Percentiles rank a stretch among this genome's conserved stretches.
phyloP scores from a whole-genome alignment of 495 filamentous ascomycete genomes.

The Lindgomyces ingoldianus region DNA sequence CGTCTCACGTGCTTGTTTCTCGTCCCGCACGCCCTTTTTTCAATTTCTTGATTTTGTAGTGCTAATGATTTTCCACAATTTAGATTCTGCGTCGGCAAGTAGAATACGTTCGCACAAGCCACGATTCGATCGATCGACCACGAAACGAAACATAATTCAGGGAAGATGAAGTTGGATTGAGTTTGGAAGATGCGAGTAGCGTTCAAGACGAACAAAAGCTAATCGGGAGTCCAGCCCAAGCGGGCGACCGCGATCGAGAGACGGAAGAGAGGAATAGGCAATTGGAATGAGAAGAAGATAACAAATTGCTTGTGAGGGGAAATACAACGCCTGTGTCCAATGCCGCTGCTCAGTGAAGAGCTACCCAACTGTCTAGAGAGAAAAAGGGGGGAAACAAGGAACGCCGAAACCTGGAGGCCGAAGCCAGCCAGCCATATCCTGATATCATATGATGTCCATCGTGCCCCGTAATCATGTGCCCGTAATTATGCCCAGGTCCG shows the following conservation, averaged over 20 bases:
- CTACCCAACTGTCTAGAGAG: neutral
- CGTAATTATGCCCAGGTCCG: too few relatives aligned
- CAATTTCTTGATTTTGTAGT: too few relatives aligned
- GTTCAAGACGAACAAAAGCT: neutral
- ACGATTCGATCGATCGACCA: neutral
- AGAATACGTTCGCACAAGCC: constrained; percentile 20
- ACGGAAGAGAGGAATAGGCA: neutral
- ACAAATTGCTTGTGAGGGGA: neutral
- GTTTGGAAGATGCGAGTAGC: too few relatives aligned
- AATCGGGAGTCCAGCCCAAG: neutral
- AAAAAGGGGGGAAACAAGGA: neutral
- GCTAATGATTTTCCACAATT: constrained; percentile 6
- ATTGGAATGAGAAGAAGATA: constrained; percentile 4
- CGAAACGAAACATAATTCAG: neutral
- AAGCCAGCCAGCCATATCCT: constrained; percentile 2
- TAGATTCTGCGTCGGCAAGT: constrained; percentile 73
- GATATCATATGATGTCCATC: neutral
- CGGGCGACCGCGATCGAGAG: neutral
- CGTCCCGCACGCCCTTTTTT: too few relatives aligned
- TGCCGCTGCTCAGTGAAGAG: neutral
- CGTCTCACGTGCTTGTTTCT: too few relatives aligned
- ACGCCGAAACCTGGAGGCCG: neutral
- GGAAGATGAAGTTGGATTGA: neutral
- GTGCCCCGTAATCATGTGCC: neutral
- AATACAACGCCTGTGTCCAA: neutral